Base-by-base conservation (phyloP, 2,329 filamentous ascomycete genomes). In the Decorospora gaudefroyi region DNA sequence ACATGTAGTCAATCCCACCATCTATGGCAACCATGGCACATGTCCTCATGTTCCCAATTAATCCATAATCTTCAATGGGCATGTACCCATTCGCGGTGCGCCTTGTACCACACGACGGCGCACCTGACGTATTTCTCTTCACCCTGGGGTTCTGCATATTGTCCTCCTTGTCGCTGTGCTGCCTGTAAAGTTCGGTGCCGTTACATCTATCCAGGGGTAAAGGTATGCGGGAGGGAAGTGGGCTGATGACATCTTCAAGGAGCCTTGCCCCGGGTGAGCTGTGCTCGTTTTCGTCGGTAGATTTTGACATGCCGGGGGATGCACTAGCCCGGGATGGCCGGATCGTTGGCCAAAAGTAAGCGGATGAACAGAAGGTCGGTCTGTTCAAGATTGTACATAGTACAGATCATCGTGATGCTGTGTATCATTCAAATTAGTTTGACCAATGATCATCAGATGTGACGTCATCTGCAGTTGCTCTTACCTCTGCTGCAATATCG, bases 31-130 rank as follows among this genome's bases (percentile, higher is more conserved):
- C 50, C 55, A 59, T 61, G 10, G 59, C 59, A 72, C 85, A 88
- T 1, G 86, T 90, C 59, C 84, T 80, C 86, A 90, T 88, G 62
- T 90, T 89, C 16, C 87, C 87, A 58, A 90, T 88, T 69, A 90
- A 79, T 42, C 87, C 87, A 76, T 90, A 90, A 68, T 90, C 82
- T 63, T 90, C 86, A 6, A 59, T 57, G 33, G 61, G 59, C 59
- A 64, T 62, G 31, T 64, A 64, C 8, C 61, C 61, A 22, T 57
- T 64, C 6, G 50, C 49, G 4, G 57, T 43, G 15, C 61, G 58
- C 41, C 60, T 50, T 8, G 57, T 51, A 15, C 41, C 52, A 12
- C 48, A 51, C n/a, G 45, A 48, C 23, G 49, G 49, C 7, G 38
- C 21, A 16, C 34, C 36, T 32, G 29, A 36, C 26, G 40, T 50